Percentiles rank a stretch among this genome's conserved stretches.
phyloP scores from a whole-genome alignment of 2,329 filamentous ascomycete species.

The Fusarium circinatum region DNA sequence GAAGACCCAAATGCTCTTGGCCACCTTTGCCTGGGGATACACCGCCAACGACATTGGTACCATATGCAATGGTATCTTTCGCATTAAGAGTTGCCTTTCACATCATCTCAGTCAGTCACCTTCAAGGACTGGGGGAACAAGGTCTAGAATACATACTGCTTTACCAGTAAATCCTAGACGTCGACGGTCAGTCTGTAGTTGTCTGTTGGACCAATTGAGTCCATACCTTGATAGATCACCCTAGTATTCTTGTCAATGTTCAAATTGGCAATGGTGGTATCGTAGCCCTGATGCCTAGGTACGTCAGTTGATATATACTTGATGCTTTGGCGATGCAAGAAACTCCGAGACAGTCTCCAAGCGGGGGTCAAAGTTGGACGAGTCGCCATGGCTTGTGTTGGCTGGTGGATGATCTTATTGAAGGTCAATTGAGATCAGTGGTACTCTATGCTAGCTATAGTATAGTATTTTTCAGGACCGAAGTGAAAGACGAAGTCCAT shows the following conservation, averaged over 20 bases:
- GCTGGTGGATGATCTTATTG: neutral
- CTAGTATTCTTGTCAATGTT: neutral
- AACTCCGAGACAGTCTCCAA: neutral
- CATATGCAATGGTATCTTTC: constrained; percentile 52
- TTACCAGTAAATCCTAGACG: constrained; percentile 51
- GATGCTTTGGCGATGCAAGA: neutral
- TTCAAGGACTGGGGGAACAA: no score
- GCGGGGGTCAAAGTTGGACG: neutral
- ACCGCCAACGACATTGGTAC: constrained; percentile 52
- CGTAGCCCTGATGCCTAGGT: neutral
- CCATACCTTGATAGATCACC: constrained; percentile 51
- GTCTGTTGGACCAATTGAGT: neutral
- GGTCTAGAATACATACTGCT: constrained; percentile 43
- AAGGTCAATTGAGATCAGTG: accelerated
- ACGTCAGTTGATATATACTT: neutral
- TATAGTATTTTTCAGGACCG: neutral
- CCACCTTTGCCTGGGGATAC: constrained; percentile 52
- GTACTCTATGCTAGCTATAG: neutral
- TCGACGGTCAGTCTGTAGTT: accelerated
- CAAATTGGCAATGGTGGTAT: neutral
- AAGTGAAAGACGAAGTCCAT: neutral
- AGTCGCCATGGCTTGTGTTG: neutral
- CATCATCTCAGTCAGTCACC: neutral
- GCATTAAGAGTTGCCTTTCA: constrained; percentile 51
- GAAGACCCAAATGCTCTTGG: constrained; percentile 47